Conservation (phyloP, 2,329 filamentous ascomycete genomes). For the Cercospora berteroae region DNA sequence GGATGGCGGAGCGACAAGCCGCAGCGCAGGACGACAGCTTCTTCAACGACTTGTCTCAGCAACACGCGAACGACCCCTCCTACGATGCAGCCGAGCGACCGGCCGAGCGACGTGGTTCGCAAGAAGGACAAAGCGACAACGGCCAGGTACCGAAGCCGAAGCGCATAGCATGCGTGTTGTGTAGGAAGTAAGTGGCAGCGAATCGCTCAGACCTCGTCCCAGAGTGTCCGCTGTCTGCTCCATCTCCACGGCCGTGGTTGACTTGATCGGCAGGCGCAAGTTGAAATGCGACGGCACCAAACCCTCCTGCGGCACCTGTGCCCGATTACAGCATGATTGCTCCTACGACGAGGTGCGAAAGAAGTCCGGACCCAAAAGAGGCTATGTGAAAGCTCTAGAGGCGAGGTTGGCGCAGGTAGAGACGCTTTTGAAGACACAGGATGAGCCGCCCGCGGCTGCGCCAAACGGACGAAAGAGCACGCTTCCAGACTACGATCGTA, state of each 20-base stretch:
- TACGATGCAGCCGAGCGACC: slow-evolving; percentile 56
- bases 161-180: slow-evolving; percentile 91
- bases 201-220: background rate
- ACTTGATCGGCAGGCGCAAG: slow-evolving; percentile 65
- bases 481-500: slow-evolving; percentile 24
- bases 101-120: slow-evolving; percentile 65
- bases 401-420: slow-evolving; percentile 86
- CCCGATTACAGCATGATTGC: slow-evolving; percentile 80
- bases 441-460: slow-evolving; percentile 25
- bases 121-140: slow-evolving; percentile 38
- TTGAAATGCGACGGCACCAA: slow-evolving; percentile 82
- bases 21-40: slow-evolving; percentile 42
- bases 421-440: slow-evolving; percentile 77
- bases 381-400: slow-evolving; percentile 91
- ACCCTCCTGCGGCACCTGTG: slow-evolving; percentile 85
- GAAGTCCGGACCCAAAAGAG: slow-evolving; percentile 91
- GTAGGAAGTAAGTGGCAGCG: slow-evolving; percentile 49
- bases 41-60: slow-evolving; percentile 57
- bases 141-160: slow-evolving; percentile 56
- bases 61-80: slow-evolving; percentile 39
- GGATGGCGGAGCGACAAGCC: slow-evolving; percentile 27
- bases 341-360: slow-evolving; percentile 88
- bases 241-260: background rate
- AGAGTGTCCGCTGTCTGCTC: background rate
- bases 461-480: slow-evolving; percentile 11